Conservation (phyloP, 2,329 filamentous ascomycete species). For the Epichloe bromicola region DNA sequence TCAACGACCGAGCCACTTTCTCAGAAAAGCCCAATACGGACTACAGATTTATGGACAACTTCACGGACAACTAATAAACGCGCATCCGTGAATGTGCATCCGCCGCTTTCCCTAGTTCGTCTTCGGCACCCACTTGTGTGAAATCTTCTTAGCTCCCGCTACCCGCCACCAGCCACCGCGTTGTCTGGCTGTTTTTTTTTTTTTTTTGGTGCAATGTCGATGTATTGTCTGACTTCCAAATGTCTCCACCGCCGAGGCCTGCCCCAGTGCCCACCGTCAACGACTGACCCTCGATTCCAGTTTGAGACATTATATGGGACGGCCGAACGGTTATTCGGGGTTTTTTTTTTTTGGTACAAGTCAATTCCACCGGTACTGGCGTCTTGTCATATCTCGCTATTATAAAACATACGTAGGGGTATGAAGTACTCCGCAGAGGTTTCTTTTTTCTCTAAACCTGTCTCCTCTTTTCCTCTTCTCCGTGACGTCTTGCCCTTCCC, state of each 20-base stretch:
- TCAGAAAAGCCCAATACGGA: neutral
- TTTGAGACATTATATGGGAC: neutral
- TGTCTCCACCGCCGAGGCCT: neutral
- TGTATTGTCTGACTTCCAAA: neutral
- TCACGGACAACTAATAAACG: too few species aligned
- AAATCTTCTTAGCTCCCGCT: too few species aligned
- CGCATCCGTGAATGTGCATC: too few species aligned
- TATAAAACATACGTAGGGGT: neutral
- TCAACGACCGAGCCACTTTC: neutral
- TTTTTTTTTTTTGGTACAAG: neutral
- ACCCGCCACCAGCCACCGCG: constrained; percentile 1
- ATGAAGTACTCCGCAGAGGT: neutral
- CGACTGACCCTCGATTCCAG: neutral
- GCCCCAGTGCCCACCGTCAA: too few species aligned
- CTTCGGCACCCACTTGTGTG: too few species aligned
- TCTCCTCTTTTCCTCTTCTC: neutral
- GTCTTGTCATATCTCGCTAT: too few species aligned
- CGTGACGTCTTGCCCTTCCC: neutral
- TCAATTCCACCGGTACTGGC: neutral
- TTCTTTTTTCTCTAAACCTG: neutral
- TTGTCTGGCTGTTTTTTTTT: neutral
- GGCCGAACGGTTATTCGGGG: neutral
- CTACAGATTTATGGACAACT: too few species aligned
- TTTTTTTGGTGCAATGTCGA: neutral
- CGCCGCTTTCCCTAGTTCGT: too few species aligned